Conservation (phyloP, 1,284 basidiomycete genomes). For the Trametes sp. region DNA sequence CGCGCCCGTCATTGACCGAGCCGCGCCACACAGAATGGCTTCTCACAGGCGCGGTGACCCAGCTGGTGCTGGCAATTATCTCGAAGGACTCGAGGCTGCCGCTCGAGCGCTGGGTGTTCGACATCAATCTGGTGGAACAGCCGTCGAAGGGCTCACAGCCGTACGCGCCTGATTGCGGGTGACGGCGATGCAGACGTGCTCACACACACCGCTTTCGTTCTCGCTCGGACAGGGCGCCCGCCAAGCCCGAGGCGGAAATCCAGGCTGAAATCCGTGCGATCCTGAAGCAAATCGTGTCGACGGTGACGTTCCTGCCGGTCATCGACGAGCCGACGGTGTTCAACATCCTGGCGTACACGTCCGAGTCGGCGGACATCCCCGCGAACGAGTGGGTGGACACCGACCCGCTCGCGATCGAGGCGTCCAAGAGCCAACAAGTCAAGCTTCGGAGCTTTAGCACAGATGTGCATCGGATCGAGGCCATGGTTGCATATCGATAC, state of each 20-base stretch:
- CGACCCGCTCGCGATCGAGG: slow-evolving; percentile 94
- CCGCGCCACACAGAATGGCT: slow-evolving; percentile 78
- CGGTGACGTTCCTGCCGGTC: slow-evolving; percentile 94
- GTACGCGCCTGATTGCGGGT: slow-evolving; percentile 49
- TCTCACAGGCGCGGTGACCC: slow-evolving; percentile 86
- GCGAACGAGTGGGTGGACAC: slow-evolving; percentile 95
- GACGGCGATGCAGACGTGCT: slow-evolving; percentile 3
- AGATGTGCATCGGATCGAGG: slow-evolving; percentile 90
- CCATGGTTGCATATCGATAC: slow-evolving; percentile 87
- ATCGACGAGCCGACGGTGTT: slow-evolving; percentile 95
- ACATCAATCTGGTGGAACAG: slow-evolving; percentile 83
- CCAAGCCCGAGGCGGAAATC: slow-evolving; percentile 90
- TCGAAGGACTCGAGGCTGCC: slow-evolving; percentile 92
- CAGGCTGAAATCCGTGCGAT: slow-evolving; percentile 98
- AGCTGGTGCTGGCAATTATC: slow-evolving; percentile 95
- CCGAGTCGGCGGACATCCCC: slow-evolving; percentile 86
- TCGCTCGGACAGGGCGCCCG: slow-evolving; percentile 47
- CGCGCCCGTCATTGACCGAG: slow-evolving; percentile 19
- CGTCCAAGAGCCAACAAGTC: slow-evolving; percentile 96
- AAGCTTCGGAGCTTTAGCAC: slow-evolving; percentile 91
- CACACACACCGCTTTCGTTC: slow-evolving; percentile 7
- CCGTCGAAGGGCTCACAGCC: slow-evolving; percentile 54
- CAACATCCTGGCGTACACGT: slow-evolving; percentile 96
- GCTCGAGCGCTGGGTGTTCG: slow-evolving; percentile 98
- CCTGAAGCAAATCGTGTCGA: slow-evolving; percentile 97